phyloP scores from a whole-genome alignment of 2,329 filamentous ascomycete species.

The Tolypocladium ovalisporum region DNA sequence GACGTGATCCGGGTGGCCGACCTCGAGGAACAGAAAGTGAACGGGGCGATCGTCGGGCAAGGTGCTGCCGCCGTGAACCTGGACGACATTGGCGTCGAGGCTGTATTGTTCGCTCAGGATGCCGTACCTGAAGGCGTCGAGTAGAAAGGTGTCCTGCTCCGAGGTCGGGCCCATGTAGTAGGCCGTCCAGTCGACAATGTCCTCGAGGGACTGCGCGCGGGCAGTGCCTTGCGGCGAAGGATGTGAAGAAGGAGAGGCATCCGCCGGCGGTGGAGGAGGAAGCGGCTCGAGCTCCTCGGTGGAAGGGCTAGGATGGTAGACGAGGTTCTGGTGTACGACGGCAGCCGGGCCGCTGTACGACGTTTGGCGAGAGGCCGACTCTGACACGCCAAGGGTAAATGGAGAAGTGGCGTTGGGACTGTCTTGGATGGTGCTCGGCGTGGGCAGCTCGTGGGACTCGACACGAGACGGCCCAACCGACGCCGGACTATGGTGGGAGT shows the following conservation, averaged over 20 bases:
- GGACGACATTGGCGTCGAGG: constrained; percentile 32
- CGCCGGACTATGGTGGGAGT: neutral
- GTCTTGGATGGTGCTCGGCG: constrained; percentile 3
- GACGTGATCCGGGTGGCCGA: constrained; percentile 32
- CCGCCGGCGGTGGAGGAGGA: neutral
- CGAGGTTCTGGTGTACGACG: constrained; percentile 15
- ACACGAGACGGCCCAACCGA: neutral
- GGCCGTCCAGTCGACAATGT: constrained; percentile 27
- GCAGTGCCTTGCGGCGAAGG: neutral
- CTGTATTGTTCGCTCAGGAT: constrained; percentile 32
- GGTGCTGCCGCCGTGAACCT: constrained; percentile 25
- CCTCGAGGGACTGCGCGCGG: constrained; percentile 26
- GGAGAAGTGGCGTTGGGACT: constrained; percentile 2
- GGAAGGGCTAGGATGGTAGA: neutral
- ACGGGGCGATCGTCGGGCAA: constrained; percentile 26
- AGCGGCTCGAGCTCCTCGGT: neutral
- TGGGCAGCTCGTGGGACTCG: constrained; percentile 2
- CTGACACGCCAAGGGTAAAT: neutral
- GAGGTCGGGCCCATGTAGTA: constrained; percentile 32
- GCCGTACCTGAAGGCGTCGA: constrained; percentile 34
- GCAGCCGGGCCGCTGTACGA: constrained; percentile 7
- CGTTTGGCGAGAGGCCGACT: neutral
- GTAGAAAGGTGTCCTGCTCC: constrained; percentile 35
- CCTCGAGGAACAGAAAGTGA: constrained; percentile 32
- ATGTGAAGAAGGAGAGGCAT: neutral